phyloP scores from a whole-genome alignment of 2,329 filamentous ascomycete species.

The Penicillium olsonii region DNA sequence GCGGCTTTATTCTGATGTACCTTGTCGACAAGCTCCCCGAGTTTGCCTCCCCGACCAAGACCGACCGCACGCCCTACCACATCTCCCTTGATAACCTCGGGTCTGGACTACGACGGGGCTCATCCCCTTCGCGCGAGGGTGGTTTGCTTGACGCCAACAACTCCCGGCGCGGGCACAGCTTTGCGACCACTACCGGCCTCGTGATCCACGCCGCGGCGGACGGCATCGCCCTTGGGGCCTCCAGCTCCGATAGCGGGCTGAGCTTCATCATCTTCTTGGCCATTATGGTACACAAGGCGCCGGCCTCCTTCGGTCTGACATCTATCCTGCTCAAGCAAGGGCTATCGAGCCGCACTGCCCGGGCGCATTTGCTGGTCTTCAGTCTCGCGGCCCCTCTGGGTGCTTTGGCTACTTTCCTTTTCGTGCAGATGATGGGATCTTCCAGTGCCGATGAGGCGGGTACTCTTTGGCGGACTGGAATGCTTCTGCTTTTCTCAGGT shows the following conservation, averaged over 20 bases:
- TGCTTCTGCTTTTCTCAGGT: constrained; percentile 89
- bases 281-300: constrained; percentile 97
- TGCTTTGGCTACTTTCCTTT: constrained; percentile 77
- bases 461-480: constrained; percentile 85
- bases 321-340: constrained; percentile 89
- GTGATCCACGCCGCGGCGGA: constrained; percentile 95
- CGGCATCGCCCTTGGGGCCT: constrained; percentile 92
- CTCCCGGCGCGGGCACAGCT: constrained; percentile 50
- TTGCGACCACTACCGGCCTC: constrained; percentile 89
- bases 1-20: constrained; percentile 96
- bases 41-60: constrained; percentile 67
- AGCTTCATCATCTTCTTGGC: constrained; percentile 92
- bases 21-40: constrained; percentile 84
- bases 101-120: constrained; percentile 51
- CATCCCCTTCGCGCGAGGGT: constrained; percentile 42
- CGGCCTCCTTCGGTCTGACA: constrained; percentile 91
- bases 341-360: constrained; percentile 78
- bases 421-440: constrained; percentile 70
- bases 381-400: constrained; percentile 87
- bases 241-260: constrained; percentile 74
- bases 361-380: constrained; percentile 85
- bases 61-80: constrained; percentile 71
- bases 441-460: constrained; percentile 54
- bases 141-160: constrained; percentile 36
- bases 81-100: constrained; percentile 85